These are phyloP conservation scores for Poronia punctata DNA, from an alignment of 495 filamentous ascomycete species.

Conservation along the genomic window DNA sequence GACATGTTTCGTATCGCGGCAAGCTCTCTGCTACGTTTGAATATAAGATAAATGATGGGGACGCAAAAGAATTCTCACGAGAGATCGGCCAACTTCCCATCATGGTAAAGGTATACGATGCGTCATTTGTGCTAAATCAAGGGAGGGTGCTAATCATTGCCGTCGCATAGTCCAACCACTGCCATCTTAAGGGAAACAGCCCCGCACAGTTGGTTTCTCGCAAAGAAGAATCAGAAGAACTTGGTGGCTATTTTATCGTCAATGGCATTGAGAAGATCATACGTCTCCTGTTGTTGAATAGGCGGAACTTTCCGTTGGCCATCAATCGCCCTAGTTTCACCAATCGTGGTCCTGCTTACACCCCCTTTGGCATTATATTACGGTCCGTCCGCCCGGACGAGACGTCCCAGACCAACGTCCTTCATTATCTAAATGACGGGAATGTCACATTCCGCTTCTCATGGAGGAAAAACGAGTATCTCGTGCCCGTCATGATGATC, in stretches of 20 bases:
- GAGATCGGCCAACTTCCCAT: constrained; percentile 86
- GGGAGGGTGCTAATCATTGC: constrained; percentile 10
- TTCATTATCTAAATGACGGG: constrained; percentile 92
- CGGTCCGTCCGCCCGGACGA: constrained; percentile 91
- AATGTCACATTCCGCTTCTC: constrained; percentile 96
- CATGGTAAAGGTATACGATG: constrained; percentile 67
- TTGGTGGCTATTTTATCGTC: constrained; percentile 90
- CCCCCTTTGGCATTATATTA: constrained; percentile 81
- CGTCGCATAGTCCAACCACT: constrained; percentile 63
- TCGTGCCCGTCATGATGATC: constrained; percentile 92
- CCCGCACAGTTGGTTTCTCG: constrained; percentile 72
- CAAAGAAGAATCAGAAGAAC: constrained; percentile 90
- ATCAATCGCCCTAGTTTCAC: constrained; percentile 84
- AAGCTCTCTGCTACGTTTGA: constrained; percentile 74
- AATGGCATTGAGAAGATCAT: constrained; percentile 97
- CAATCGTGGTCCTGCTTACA: constrained; percentile 77
- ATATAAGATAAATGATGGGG: constrained; percentile 76
- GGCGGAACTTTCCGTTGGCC: constrained; percentile 90
- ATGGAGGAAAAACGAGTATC: constrained; percentile 94
- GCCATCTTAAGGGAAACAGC: constrained; percentile 77
- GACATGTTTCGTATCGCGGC: constrained; percentile 86
- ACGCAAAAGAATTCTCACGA: constrained; percentile 68
- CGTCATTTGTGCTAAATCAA: neutral
- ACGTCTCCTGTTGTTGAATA: constrained; percentile 79
- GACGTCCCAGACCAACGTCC: constrained; percentile 92